Evolutionary conservation across 2,329 filamentous ascomycete species (phyloP).

Genomic region (Grosmannia penicillata): DNA sequence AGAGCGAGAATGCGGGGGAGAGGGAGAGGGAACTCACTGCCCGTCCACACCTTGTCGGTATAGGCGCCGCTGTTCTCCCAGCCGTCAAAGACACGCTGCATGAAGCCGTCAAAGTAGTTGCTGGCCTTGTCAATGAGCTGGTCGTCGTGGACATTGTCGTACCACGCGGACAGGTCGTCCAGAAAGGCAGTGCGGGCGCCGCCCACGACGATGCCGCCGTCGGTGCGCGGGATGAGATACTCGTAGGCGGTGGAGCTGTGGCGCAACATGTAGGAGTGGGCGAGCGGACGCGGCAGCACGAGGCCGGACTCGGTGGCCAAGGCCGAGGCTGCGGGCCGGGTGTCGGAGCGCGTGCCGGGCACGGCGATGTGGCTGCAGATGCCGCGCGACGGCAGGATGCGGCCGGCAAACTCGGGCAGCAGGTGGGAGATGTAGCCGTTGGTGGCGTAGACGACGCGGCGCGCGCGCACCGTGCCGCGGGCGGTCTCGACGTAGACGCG

Average conservation of each 20-base stretch:
- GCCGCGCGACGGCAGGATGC: conserved; percentile 12
- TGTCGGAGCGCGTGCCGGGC: background rate
- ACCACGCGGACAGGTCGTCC: conserved; percentile 23
- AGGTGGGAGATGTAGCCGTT: conserved; percentile 19
- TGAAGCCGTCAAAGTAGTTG: conserved; percentile 31
- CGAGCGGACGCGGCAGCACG: background rate
- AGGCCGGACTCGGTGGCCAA: background rate
- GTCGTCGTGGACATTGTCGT: conserved; percentile 28
- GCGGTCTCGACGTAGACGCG: conserved; percentile 19
- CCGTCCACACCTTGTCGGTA: conserved; percentile 21
- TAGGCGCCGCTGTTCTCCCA: conserved; percentile 29
- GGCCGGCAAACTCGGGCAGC: conserved; percentile 16
- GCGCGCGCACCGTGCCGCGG: conserved; percentile 24
- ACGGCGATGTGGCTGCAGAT: conserved; percentile 4
- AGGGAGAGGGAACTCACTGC: conserved; percentile 16
- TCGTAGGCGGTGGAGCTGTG: conserved; percentile 13
- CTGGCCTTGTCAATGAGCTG: conserved; percentile 24
- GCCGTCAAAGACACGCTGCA: conserved; percentile 30
- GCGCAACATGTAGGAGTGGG: conserved; percentile 14
- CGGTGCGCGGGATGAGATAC: conserved; percentile 28
- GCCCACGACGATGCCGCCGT: conserved; percentile 27
- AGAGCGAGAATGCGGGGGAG: background rate
- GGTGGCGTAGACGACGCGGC: conserved; percentile 17
- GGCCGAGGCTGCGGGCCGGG: background rate
- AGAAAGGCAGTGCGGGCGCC: conserved; percentile 18